Percentiles rank a stretch among this genome's conserved stretches.
Evolutionary conservation across 2,329 filamentous ascomycete species (phyloP).

Genomic region (Juglanconis sp.): DNA sequence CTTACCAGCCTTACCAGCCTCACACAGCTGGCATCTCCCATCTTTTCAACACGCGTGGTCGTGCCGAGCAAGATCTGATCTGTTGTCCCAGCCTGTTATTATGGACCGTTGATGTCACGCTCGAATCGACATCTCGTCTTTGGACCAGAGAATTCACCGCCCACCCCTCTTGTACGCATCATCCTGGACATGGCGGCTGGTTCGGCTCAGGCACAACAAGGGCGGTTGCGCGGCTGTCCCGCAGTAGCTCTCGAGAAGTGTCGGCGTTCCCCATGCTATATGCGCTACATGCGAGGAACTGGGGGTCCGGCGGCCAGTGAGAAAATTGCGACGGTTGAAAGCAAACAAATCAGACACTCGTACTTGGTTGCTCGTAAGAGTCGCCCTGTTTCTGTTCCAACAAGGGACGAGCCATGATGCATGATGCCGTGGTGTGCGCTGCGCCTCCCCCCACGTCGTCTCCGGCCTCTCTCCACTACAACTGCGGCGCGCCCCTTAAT

Average conservation of each 20-base stretch:
- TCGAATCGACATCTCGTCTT: neutral
- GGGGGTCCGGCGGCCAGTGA: neutral
- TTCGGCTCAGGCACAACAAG: neutral
- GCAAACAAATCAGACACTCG: neutral
- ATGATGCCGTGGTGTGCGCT: constrained; percentile 10
- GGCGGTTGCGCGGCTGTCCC: neutral
- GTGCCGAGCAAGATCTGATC: neutral
- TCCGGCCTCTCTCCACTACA: constrained; percentile 11
- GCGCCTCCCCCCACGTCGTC: constrained; percentile 6
- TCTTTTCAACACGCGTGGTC: neutral
- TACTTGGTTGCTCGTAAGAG: constrained; percentile 1
- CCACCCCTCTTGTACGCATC: neutral
- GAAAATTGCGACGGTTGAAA: neutral
- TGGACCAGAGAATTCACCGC: neutral
- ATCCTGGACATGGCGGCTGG: neutral
- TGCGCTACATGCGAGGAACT: neutral
- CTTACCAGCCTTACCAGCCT: constrained; percentile 8
- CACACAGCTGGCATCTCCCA: neutral
- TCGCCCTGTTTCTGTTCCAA: constrained; percentile 3
- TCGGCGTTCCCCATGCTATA: neutral
- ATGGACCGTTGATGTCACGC: neutral
- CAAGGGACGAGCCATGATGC: constrained; percentile 12
- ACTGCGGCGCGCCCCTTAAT: neutral
- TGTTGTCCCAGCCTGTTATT: neutral
- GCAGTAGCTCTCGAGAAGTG: neutral